phyloP scores from a whole-genome alignment of 208 protist species.

The Leishmania aethiopica region DNA sequence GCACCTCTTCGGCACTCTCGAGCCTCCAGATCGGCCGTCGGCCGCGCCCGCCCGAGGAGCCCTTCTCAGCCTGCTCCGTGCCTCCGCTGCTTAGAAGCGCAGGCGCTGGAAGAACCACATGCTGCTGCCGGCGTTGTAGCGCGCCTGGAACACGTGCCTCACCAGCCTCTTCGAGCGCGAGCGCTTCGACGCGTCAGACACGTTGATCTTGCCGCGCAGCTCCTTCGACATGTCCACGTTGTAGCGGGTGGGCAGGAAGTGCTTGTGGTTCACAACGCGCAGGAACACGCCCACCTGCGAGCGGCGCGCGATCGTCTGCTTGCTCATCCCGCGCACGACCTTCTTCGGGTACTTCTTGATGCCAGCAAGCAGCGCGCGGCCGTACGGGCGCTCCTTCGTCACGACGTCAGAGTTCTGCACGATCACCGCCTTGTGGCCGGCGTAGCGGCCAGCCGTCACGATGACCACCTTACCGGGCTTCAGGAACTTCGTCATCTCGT shows the following conservation, averaged over 20 bases:
- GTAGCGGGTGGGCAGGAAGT: conserved; percentile 98
- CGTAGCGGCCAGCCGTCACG: conserved; percentile 97
- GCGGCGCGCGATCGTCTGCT: conserved; percentile 92
- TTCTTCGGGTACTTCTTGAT: conserved; percentile 96
- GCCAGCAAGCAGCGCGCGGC: conserved; percentile 96
- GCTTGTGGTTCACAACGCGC: conserved; percentile 98
- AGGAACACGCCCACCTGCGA: conserved; percentile 96
- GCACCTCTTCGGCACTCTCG: not conserved
- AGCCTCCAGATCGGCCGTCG: not conserved
- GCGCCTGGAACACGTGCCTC: conserved; percentile 93
- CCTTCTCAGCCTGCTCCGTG: conserved; percentile 92
- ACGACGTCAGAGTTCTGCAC: conserved; percentile 94
- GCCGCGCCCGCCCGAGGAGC: not conserved
- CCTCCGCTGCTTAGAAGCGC: conserved; percentile 96
- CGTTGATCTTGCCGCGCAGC: conserved; percentile 92
- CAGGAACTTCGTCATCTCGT: conserved; percentile 92
- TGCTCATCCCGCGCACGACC: conserved; percentile 95
- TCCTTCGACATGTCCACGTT: conserved; percentile 93
- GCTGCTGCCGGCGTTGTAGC: conserved; percentile 97
- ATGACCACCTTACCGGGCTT: conserved; percentile 98
- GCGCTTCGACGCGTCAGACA: conserved; percentile 91
- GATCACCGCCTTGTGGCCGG: conserved; percentile 98
- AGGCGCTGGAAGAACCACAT: conserved; percentile 99
- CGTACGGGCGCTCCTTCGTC: conserved; percentile 94
- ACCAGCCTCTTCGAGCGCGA: conserved; percentile 83